Base-by-base conservation (phyloP, 345 rosid species). In the Noccaea caerulescens region DNA sequence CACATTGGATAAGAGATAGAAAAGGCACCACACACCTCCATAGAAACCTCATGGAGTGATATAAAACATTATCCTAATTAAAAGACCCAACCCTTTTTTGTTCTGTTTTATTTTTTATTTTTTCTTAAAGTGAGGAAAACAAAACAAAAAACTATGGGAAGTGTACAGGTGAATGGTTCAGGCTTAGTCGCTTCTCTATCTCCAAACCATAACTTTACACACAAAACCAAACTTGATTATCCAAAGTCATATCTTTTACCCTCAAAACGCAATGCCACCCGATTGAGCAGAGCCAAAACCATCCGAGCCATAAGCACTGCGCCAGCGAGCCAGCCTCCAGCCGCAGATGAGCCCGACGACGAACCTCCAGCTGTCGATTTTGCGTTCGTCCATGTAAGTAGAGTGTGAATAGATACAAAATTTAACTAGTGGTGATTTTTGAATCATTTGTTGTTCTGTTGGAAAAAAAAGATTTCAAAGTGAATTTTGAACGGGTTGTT, bases 371-470 rank as follows among this genome's bases (percentile, higher is more conserved):
- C 80, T 10, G 86, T 93, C 37, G 80, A 82, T 69, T 77, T 88
- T 37, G 96, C 92, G 42, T 93, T 93, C 65, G 95, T 93, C 72
- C 92, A 89, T 80, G 98, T 93, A 79, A 83, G 89, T 70, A 8
- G 1, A 27, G n/a, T 6, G 23, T 54, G 38, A 39, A 38, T 51
- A 30, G 16, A 60, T 20, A 20, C 45, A 23, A 8, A 8, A 41
- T 27, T 20, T 56, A 33, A 18, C 30, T 27, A 27, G 30, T 18
- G 63, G 10, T 66, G 39, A 20, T 54, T 11, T 53, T 41, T 6
- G 25, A 9, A 52, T 39, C 30, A 32, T 43, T 33, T 9, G 7
- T 53, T 53, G 52, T 57, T 18, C 2, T 33, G n/a, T 8, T 56
- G 49, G 30, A 27, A 27, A 14, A 27, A 34, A 12, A 18, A 6